Percentiles rank a stretch among this genome's conserved stretches.
phyloP scores from a whole-genome alignment of 192 early-diverging fungal species.

The Backusella tuberculispora region DNA sequence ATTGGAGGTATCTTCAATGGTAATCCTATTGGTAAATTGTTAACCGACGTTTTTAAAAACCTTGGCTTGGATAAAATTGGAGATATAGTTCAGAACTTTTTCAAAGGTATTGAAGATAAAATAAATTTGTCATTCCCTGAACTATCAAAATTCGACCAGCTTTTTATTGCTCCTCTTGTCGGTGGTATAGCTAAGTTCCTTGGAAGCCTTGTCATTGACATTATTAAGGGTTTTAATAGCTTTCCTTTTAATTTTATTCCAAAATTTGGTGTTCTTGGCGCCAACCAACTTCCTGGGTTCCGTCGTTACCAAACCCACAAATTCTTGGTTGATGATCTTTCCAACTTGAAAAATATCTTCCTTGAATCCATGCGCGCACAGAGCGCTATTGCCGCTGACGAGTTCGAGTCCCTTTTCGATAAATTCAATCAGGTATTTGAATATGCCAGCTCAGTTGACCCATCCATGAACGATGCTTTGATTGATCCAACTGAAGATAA shows the following conservation, averaged over 20 bases:
- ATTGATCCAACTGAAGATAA: constrained; percentile 3
- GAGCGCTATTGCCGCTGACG: not conserved
- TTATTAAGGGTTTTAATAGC: not conserved
- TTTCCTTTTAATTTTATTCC: not conserved
- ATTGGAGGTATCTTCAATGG: not conserved
- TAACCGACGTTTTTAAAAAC: not conserved
- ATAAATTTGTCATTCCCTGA: not conserved
- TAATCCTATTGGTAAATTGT: not conserved
- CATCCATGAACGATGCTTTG: not conserved
- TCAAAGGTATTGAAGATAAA: not conserved
- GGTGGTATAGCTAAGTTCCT: not conserved
- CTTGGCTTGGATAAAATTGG: not conserved
- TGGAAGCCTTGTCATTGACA: not conserved
- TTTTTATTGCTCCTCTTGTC: not conserved
- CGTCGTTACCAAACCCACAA: not conserved
- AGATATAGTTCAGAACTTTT: not conserved
- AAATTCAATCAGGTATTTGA: not conserved
- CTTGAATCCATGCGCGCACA: not conserved
- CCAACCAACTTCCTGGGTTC: not conserved
- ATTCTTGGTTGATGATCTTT: not conserved
- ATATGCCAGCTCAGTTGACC: not conserved
- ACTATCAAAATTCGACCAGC: not conserved
- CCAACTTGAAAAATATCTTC: not conserved
- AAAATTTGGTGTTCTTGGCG: not conserved
- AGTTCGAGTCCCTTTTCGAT: not conserved